Base-by-base conservation (phyloP, 179 eudicot genomes). In the Drosera spatulata region DNA sequence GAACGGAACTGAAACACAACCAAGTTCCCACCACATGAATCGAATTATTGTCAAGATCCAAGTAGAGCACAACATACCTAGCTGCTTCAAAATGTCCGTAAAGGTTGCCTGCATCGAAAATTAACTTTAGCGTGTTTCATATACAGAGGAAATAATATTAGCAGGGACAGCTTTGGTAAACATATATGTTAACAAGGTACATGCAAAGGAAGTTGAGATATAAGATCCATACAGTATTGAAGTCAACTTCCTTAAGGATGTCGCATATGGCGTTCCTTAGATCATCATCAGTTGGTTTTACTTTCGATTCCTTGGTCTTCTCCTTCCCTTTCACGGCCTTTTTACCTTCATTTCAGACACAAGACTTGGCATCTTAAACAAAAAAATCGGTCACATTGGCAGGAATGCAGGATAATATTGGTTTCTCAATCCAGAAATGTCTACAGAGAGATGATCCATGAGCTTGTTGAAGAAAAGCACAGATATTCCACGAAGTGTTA, bases 191-290 rank as follows among this genome's bases (percentile, higher is more conserved):
- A 22, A 22, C 33, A 22, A 22, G 33, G 33, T 22, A 22, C 33
- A 22, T 1, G 33, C 33, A 22, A 22, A 50, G 41, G 50, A 9
- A 53, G 38, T 3, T 61, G 7, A 5, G 45, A 37, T 14, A 44
- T 52, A 13, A 48, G 59, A 62, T 53, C 54, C 85, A 78, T 68
- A 93, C 99, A 80, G 96, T 94, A 68, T 86, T 83, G 79, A 94
- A 90, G 74, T 94, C 99, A 54, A 85, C 99, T 76, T 85, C 88
- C 58, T 87, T 83, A 33, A 94, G 96, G 65, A 83, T 81, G 70
- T 83, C 93, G 45, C 91, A 82, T 39, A 85, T 79, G 39, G 96
- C 86, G 55, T 46, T 79, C 63, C 70, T 81, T 33, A 94, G 80
- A 56, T 89, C 88, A 61, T 85, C 85, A 67, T 94, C 95, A 66